These are phyloP conservation scores for Favolaschia claudopus DNA, from an alignment of 768 basidiomycete species.

Conservation along the genomic window DNA sequence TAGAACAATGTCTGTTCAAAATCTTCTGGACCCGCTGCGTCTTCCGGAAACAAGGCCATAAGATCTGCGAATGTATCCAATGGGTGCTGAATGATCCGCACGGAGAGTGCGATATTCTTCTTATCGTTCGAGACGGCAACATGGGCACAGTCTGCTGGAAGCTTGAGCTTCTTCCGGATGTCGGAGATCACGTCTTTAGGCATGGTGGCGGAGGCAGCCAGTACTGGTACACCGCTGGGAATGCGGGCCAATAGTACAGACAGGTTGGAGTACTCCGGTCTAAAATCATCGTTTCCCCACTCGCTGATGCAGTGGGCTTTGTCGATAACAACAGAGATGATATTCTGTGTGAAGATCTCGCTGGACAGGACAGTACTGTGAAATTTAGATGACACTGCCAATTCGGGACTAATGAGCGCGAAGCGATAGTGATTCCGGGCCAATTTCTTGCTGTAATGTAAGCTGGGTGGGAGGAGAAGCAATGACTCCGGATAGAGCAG, in stretches of 20 bases:
- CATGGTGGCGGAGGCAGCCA: conserved; percentile 15
- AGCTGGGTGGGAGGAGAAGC: neutral
- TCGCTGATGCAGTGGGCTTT: conserved; percentile 29
- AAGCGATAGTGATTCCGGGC: conserved; percentile 15
- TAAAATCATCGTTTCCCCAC: conserved; percentile 26
- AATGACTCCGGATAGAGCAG: conserved; percentile 10
- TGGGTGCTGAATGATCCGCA: conserved; percentile 11
- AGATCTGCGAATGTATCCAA: conserved; percentile 5
- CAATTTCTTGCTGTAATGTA: neutral
- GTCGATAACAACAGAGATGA: conserved; percentile 22
- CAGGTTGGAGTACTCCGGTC: neutral
- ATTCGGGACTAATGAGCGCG: conserved; percentile 19
- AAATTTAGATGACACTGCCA: neutral
- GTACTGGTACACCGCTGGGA: conserved; percentile 4
- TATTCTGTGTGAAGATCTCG: neutral
- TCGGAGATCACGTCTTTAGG: conserved; percentile 13
- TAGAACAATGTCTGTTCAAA: conserved; percentile 8
- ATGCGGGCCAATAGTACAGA: neutral
- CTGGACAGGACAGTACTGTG: conserved; percentile 1
- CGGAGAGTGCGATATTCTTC: conserved; percentile 12
- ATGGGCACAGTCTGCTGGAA: neutral
- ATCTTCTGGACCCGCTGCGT: neutral
- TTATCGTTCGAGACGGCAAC: conserved; percentile 10
- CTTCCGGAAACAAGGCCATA: neutral
- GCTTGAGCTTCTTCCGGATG: conserved; percentile 1